Evolutionary conservation across 306 rosid species (phyloP).

Genomic region (Glycine latifolia): DNA sequence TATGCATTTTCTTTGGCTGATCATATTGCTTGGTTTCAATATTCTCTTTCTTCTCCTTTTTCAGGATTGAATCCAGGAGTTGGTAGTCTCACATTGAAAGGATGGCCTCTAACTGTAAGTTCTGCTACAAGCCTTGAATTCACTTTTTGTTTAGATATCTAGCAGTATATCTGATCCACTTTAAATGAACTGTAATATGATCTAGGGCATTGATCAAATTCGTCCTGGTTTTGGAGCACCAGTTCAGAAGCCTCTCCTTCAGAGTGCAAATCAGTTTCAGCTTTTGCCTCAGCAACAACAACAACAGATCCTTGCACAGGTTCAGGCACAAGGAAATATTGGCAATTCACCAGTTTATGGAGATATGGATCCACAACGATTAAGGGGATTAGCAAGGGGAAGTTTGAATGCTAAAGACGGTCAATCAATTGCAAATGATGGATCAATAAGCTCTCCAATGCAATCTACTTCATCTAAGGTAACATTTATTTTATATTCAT

Average conservation of each 20-base stretch:
- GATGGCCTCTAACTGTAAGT: conserved; percentile 97
- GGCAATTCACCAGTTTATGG: conserved; percentile 66
- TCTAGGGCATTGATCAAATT: conserved; percentile 88
- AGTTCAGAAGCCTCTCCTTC: conserved; percentile 91
- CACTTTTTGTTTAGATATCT: conserved; percentile 24
- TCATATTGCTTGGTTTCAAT: conserved; percentile 29
- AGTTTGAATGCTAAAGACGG: conserved; percentile 76
- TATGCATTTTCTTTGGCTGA: conserved; percentile 18
- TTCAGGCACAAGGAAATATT: conserved; percentile 80
- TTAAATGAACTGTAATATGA: conserved; percentile 47
- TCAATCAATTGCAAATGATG: conserved; percentile 74
- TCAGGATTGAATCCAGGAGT: conserved; percentile 80
- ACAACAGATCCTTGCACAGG: conserved; percentile 83
- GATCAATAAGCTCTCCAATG: conserved; percentile 92
- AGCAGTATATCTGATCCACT: conserved; percentile 37
- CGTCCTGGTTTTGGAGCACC: conserved; percentile 85
- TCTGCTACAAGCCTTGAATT: conserved; percentile 30
- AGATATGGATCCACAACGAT: conserved; percentile 87
- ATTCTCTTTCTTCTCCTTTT: conserved; percentile 46
- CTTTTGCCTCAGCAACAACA: conserved; percentile 87
- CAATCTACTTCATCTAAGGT: conserved; percentile 90
- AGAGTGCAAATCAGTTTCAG: conserved; percentile 83
- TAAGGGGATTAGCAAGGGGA: conserved; percentile 81
- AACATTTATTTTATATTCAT: conserved; percentile 26
- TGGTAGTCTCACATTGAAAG: conserved; percentile 84